phyloP scores from a whole-genome alignment of 495 filamentous ascomycete species.

The Aspergillus taichungensis region DNA sequence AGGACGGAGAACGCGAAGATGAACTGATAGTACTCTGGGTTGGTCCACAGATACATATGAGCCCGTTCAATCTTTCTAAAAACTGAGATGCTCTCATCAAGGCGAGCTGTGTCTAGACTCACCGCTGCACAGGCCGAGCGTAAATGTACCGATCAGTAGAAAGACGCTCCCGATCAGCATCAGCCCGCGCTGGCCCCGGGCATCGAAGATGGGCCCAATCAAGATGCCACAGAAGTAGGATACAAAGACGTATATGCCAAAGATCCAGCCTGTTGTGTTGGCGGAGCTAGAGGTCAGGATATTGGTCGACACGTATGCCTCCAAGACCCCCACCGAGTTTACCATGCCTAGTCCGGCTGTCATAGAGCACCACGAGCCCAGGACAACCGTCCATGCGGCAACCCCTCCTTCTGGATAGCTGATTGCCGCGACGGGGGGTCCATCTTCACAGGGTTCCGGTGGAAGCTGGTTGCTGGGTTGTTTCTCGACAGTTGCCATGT shows the following conservation, averaged over 20 bases:
- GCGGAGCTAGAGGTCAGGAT: conserved; percentile 42
- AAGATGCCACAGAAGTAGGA: conserved; percentile 38
- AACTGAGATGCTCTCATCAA: no score
- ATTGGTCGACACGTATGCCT: conserved; percentile 47
- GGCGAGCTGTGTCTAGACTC: neutral
- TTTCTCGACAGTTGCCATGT: no score
- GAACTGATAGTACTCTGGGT: conserved; percentile 26
- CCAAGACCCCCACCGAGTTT: conserved; percentile 57
- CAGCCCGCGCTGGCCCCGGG: conserved; percentile 11
- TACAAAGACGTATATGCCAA: conserved; percentile 54
- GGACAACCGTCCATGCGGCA: conserved; percentile 52
- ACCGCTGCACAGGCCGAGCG: conserved; percentile 40
- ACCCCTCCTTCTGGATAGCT: conserved; percentile 53
- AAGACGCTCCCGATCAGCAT: conserved; percentile 18
- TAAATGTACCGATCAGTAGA: conserved; percentile 37
- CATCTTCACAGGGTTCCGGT: no score
- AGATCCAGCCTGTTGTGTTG: conserved; percentile 59
- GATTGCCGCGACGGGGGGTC: neutral
- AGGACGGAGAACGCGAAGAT: conserved; percentile 18
- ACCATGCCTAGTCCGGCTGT: conserved; percentile 53
- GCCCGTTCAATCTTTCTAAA: conserved; percentile 6
- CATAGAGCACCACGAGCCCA: conserved; percentile 49
- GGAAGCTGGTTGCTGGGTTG: no score
- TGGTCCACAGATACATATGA: conserved; percentile 35
- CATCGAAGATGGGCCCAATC: conserved; percentile 18